Evolutionary conservation across 306 rosid species (phyloP).

Genomic region (Casuarina equisetifolia): DNA sequence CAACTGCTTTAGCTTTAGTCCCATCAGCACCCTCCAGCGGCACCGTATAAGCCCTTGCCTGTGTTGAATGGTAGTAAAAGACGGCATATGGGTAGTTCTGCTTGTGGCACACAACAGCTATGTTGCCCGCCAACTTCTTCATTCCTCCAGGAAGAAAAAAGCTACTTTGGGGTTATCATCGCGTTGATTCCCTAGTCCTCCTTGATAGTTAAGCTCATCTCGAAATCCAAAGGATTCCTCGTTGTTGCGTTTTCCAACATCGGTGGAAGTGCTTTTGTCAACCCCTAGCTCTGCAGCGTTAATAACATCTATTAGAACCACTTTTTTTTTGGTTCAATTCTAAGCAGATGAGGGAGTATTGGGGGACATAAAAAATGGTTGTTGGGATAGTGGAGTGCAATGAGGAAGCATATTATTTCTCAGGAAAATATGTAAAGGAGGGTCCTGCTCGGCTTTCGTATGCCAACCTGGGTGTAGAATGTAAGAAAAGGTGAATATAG

Average conservation of each 20-base stretch:
- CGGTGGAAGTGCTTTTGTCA: slow-evolving; percentile 57
- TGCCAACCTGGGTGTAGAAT: slow-evolving; percentile 35
- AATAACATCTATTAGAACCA: background rate
- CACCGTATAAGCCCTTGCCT: slow-evolving; percentile 40
- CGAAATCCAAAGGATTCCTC: background rate
- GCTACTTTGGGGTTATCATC: slow-evolving; percentile 54
- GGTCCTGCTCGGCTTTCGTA: background rate
- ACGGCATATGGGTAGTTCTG: slow-evolving; percentile 71
- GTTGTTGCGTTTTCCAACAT: slow-evolving; percentile 49
- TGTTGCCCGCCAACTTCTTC: slow-evolving; percentile 39
- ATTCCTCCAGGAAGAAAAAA: slow-evolving; percentile 70
- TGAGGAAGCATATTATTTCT: background rate
- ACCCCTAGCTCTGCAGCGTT: slow-evolving; percentile 41
- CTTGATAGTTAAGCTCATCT: background rate
- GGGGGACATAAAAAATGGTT: background rate
- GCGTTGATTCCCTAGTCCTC: slow-evolving; percentile 45
- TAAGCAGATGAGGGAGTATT: no score
- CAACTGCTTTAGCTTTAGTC: slow-evolving; percentile 56
- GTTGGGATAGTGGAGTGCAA: background rate
- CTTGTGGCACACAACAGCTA: slow-evolving; percentile 69
- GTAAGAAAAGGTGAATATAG: no score
- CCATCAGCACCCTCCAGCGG: slow-evolving; percentile 58
- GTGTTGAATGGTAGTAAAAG: slow-evolving; percentile 67
- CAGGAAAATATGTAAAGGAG: background rate
- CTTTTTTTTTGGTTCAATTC: no score